These are phyloP conservation scores for Backusella mclennaniae DNA, from an alignment of 192 early-diverging fungal genomes.

Conservation along the genomic window DNA sequence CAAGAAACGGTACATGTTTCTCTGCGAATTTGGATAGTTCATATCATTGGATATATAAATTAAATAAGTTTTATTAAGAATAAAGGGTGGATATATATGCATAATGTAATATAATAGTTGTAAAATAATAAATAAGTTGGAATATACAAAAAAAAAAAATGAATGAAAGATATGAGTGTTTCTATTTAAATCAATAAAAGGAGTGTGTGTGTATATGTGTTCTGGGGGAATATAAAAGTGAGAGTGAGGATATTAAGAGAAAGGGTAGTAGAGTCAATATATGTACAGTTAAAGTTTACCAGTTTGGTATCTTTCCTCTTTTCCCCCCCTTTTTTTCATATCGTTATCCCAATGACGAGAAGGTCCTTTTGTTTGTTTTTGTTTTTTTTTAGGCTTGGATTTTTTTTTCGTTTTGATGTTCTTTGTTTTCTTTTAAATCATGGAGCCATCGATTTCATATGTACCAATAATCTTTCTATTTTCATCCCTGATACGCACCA, in stretches of 20 bases:
- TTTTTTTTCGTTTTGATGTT: neutral
- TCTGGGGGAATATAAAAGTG: neutral
- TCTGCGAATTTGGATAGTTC: neutral
- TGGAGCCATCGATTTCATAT: constrained; percentile 32
- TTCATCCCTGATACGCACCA: constrained; percentile 27
- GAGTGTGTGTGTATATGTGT: neutral
- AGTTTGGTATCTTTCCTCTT: neutral
- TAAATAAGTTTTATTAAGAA: neutral
- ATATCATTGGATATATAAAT: neutral
- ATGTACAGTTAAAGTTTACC: neutral
- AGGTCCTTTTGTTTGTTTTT: constrained; percentile 1
- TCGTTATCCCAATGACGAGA: neutral
- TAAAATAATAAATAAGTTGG: neutral
- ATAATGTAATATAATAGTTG: neutral
- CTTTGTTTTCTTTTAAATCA: constrained; percentile 23
- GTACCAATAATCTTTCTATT: constrained; percentile 35
- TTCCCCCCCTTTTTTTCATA: neutral
- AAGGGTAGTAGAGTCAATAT: neutral
- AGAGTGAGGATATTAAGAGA: neutral
- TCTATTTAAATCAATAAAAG: neutral
- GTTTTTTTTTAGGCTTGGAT: neutral
- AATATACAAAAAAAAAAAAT: neutral
- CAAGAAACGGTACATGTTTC: too few species aligned
- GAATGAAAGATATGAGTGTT: neutral
- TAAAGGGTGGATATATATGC: neutral